Conservation (phyloP, 495 filamentous ascomycete genomes). For the Durotheca rogersii region DNA sequence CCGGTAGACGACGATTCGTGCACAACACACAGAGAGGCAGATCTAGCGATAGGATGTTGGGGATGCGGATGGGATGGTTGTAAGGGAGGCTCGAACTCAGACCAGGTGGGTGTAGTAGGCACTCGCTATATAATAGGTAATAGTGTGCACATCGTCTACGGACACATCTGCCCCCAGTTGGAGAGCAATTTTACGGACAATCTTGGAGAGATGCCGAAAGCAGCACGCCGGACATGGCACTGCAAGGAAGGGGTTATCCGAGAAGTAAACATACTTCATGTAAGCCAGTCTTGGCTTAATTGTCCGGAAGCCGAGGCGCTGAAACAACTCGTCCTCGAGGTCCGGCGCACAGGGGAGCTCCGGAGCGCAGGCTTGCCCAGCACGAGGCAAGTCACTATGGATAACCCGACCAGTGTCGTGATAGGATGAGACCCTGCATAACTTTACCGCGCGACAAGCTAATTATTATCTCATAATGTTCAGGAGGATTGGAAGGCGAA, state of each 20-base stretch:
- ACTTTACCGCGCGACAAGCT: background rate
- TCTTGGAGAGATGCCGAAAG: slow-evolving; percentile 51
- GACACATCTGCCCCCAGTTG: too few relatives aligned
- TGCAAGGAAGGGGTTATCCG: slow-evolving; percentile 12
- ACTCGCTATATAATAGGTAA: slow-evolving; percentile 35
- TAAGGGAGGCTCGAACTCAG: too few relatives aligned
- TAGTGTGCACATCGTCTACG: slow-evolving; percentile 1
- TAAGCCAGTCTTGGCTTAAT: background rate
- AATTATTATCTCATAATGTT: background rate
- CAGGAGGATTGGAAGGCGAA: too few relatives aligned
- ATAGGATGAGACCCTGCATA: background rate
- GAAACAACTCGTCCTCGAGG: slow-evolving; percentile 8
- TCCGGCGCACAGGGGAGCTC: slow-evolving; percentile 25
- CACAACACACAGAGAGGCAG: background rate
- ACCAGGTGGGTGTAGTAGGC: too few relatives aligned
- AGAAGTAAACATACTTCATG: too few relatives aligned
- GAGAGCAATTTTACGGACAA: slow-evolving; percentile 39
- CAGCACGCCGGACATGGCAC: slow-evolving; percentile 40
- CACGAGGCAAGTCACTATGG: background rate
- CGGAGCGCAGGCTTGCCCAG: background rate
- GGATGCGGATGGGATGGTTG: too few relatives aligned
- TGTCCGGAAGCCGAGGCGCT: slow-evolving; percentile 12
- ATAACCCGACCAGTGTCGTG: slow-evolving; percentile 4
- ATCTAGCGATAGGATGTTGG: background rate
- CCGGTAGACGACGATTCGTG: background rate